Conservation (phyloP, 116 monocot species). For the Zostera marina region DNA sequence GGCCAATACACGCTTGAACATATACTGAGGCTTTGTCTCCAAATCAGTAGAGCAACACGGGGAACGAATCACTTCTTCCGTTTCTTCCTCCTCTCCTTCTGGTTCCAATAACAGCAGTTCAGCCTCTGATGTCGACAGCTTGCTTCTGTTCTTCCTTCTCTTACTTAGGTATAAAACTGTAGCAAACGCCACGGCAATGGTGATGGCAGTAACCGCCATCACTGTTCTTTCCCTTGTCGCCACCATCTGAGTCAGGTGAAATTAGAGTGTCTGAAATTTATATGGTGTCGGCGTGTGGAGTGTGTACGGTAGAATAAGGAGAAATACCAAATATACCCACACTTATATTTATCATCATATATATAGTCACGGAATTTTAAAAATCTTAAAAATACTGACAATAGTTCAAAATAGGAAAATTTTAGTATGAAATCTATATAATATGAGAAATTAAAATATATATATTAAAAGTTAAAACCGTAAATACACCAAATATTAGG, state of each 20-base stretch:
- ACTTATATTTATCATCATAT: no score
- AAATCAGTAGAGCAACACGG: constrained; percentile 23
- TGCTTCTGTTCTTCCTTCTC: neutral
- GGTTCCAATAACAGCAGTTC: neutral
- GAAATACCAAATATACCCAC: no score
- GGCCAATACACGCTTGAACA: constrained; percentile 59
- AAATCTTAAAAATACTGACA: no score
- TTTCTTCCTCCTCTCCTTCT: constrained; percentile 2
- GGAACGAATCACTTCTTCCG: neutral
- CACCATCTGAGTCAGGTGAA: neutral
- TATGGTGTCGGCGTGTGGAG: no score
- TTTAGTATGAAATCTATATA: no score
- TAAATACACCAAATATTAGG: no score
- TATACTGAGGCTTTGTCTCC: constrained; percentile 63
- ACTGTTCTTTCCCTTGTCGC: neutral
- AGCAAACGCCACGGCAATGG: neutral
- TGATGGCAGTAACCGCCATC: neutral
- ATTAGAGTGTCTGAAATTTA: no score
- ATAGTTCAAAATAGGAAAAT: no score
- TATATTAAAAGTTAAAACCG: no score
- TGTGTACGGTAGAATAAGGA: no score
- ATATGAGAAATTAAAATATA: no score
- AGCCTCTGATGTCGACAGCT: neutral
- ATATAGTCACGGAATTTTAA: no score
- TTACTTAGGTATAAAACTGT: neutral